A percentile compares a stretch with the other conserved stretches of the same genome.
Conservation (phyloP, 1,284 basidiomycete genomes). For the Volvariella volvacea region DNA sequence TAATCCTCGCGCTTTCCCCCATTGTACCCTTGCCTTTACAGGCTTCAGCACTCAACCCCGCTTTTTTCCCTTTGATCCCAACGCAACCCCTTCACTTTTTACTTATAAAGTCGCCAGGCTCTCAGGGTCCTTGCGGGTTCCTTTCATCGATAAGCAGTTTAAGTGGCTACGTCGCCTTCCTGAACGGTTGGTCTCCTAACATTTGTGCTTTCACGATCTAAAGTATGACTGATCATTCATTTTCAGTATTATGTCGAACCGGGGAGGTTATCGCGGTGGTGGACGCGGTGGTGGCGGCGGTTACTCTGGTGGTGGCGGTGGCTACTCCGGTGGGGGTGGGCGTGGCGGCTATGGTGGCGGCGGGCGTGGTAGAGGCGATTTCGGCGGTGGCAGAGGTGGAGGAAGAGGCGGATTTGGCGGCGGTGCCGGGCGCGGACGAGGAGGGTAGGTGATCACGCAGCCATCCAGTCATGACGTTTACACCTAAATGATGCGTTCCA, state of each 20-base stretch:
- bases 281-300: slow-evolving; percentile 17
- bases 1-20: too few species aligned
- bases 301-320: slow-evolving; percentile 17
- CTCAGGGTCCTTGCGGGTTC: too few species aligned
- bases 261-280: slow-evolving; percentile 19
- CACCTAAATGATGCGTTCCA: slow-evolving; percentile 8
- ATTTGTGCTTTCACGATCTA: too few species aligned
- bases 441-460: slow-evolving; percentile 34
- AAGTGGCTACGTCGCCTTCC: too few species aligned
- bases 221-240: background rate
- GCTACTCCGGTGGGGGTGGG: slow-evolving; percentile 11
- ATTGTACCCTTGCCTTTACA: too few species aligned
- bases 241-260: slow-evolving; percentile 4
- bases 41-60: too few species aligned
- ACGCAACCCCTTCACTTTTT: too few species aligned
- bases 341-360: slow-evolving; percentile 18
- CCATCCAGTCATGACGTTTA: background rate
- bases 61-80: too few species aligned
- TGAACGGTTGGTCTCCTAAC: too few species aligned
- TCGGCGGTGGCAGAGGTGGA: slow-evolving; percentile 14
- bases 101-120: too few species aligned
- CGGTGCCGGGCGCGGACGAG: slow-evolving; percentile 24
- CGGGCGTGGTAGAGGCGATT: slow-evolving; percentile 12
- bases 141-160: too few species aligned
- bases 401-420: slow-evolving; percentile 2